Evolutionary conservation across 345 rosid species (phyloP).

Genomic region (Passiflora organensis): DNA sequence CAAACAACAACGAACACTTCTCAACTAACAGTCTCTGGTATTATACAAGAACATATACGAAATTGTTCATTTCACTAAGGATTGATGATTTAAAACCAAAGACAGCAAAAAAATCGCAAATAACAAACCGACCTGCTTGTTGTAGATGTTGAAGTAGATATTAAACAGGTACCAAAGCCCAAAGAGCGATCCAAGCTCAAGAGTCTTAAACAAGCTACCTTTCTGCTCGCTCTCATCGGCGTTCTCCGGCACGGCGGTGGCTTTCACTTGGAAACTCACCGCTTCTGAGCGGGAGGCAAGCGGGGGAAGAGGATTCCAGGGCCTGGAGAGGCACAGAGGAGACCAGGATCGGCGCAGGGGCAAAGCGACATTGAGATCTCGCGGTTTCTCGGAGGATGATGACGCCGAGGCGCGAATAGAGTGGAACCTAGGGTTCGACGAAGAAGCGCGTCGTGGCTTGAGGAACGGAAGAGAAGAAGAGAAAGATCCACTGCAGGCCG

Average conservation of each 20-base stretch:
- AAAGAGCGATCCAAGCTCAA: slow-evolving; percentile 74
- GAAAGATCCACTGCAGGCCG: slow-evolving; percentile 38
- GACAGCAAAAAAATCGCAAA: neutral
- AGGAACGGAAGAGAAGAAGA: slow-evolving; percentile 31
- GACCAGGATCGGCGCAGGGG: slow-evolving; percentile 72
- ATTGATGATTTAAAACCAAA: too few relatives aligned
- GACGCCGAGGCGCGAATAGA: slow-evolving; percentile 38
- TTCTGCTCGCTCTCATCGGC: slow-evolving; percentile 45
- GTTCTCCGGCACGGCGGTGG: slow-evolving; percentile 58
- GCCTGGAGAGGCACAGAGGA: slow-evolving; percentile 34
- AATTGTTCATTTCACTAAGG: too few relatives aligned
- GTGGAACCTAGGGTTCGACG: slow-evolving; percentile 15
- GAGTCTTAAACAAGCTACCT: slow-evolving; percentile 34
- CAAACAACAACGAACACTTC: too few relatives aligned
- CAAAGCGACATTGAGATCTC: slow-evolving; percentile 26
- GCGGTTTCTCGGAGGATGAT: slow-evolving; percentile 22
- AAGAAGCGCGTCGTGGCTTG: slow-evolving; percentile 17
- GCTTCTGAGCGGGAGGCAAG: slow-evolving; percentile 15
- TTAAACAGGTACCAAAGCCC: slow-evolving; percentile 89
- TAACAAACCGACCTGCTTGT: slow-evolving; percentile 71
- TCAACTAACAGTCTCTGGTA: neutral
- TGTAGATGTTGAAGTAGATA: slow-evolving; percentile 98
- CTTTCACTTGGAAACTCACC: slow-evolving; percentile 37
- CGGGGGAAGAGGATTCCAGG: slow-evolving; percentile 59
- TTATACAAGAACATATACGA: neutral